phyloP scores from a whole-genome alignment of 192 early-diverging fungal genomes.

The Phlyctochytrium arcticum region DNA sequence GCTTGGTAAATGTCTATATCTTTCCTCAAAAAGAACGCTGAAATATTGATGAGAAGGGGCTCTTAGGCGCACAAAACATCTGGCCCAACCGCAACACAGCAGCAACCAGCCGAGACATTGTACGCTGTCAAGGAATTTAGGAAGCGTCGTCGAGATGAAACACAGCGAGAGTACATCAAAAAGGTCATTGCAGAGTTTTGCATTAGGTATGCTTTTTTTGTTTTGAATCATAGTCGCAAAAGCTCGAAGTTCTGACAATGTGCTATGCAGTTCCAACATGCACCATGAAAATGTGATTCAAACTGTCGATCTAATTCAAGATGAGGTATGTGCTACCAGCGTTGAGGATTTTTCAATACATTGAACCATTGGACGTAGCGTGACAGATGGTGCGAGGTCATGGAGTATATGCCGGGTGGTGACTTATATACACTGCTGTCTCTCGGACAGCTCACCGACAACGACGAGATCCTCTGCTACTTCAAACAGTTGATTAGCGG shows the following conservation, averaged over 20 bases:
- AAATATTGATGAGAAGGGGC: too few relatives aligned
- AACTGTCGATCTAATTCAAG: slow-evolving; percentile 92
- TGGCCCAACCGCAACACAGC: not conserved
- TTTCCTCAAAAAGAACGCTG: too few relatives aligned
- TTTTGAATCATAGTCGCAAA: not conserved
- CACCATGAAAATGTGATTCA: slow-evolving; percentile 88
- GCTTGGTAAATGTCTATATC: slow-evolving; percentile 31
- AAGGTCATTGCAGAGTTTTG: slow-evolving; percentile 96
- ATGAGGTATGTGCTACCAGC: slow-evolving; percentile 49
- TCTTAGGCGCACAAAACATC: slow-evolving; percentile 14
- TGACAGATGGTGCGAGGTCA: slow-evolving; percentile 47
- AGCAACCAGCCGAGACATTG: slow-evolving; percentile 34
- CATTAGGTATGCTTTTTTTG: slow-evolving; percentile 55
- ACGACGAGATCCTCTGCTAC: slow-evolving; percentile 44
- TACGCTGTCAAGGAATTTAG: slow-evolving; percentile 95
- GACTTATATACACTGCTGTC: slow-evolving; percentile 43
- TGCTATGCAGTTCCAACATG: slow-evolving; percentile 67
- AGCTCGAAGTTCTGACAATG: not conserved
- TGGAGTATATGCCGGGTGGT: slow-evolving; percentile 57
- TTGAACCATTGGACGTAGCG: slow-evolving; percentile 17
- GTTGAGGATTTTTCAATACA: not conserved
- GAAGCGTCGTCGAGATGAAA: slow-evolving; percentile 78
- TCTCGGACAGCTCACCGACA: slow-evolving; percentile 24
- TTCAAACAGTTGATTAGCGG: slow-evolving; percentile 53
- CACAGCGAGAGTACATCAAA: slow-evolving; percentile 90